Evolutionary conservation across 345 rosid species (phyloP).

Genomic region (Eucalyptus curtisii): DNA sequence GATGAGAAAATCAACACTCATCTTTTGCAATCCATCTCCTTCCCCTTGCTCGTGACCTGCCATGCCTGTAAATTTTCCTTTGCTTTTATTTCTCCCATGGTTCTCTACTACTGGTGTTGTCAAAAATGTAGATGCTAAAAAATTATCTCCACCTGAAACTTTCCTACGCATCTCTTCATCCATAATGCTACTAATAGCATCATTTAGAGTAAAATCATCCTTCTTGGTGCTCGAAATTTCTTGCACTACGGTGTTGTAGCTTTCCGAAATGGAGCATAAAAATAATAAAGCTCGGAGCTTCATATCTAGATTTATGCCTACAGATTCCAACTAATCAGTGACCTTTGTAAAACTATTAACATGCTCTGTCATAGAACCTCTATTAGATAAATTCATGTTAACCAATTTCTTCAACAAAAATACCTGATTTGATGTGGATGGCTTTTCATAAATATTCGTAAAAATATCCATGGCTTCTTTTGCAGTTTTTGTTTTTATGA

Average conservation of each 20-base stretch:
- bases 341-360: not conserved
- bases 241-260: not conserved
- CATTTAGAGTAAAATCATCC: not conserved
- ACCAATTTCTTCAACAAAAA: no score
- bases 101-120: not conserved
- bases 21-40: not conserved
- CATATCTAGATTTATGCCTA: not conserved
- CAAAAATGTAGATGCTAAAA: not conserved
- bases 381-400: not conserved
- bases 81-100: not conserved
- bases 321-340: fast-evolving
- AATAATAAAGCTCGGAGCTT: not conserved
- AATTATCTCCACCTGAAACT: not conserved
- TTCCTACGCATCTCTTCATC: not conserved
- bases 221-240: not conserved
- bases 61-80: not conserved
- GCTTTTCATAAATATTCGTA: not conserved
- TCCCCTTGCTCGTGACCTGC: not conserved
- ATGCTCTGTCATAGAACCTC: not conserved
- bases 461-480: not conserved
- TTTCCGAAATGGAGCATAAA: not conserved
- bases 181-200: no score
- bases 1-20: not conserved
- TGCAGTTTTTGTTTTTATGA: not conserved
- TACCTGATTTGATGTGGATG: not conserved